Base-by-base conservation (phyloP, 2,329 filamentous ascomycete genomes). In the Aureobasidium vineae region DNA sequence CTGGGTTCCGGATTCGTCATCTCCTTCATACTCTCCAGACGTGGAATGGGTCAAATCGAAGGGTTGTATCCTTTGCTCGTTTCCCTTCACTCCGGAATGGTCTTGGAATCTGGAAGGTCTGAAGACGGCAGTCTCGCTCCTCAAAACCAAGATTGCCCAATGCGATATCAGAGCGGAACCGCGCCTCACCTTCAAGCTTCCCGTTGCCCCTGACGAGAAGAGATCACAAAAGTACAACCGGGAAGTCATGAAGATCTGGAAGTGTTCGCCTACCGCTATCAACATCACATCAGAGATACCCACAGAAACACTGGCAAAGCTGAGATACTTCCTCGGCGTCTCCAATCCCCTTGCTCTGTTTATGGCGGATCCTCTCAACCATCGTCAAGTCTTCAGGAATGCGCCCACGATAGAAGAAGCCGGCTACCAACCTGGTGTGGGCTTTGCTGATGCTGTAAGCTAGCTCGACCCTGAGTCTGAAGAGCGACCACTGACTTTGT, bases 381-480 rank as follows among this genome's bases (percentile, higher is more conserved):
- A 84, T 63, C 81, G 89, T 31, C 80, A 86, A 68, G 86, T 91
- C 2, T 82, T 82, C 67, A 80, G 84, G 65, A 85, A 83, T 73
- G 87, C 88, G 10, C 88, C 89, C 0, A 80, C 76, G 19, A 82
- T 82, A 69, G 82, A 83, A 8, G 81, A 83, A 3, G 79, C 86
- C 0, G 87, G 87, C 0, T 88, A 88, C 70, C 85, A 89, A 72
- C 85, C 88, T 1, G 79, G 85, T 6, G 83, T 88, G 15, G 86
- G 86, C 59, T 90, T 91, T 73, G 86, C 89, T 68, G 90, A 92
- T 74, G 86, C 86, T 52, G 88, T 89, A 79, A 76, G 85, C 66
- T 16, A 26, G 31, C 23, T 36, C 28, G n/a, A 23, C 40, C 47
- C 23, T 8, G 2, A 26, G 3, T 7, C 31, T 13, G 16, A 40